These are phyloP conservation scores for Diacronema lutheri DNA, from an alignment of 78 protist genomes.

Conservation along the genomic window DNA sequence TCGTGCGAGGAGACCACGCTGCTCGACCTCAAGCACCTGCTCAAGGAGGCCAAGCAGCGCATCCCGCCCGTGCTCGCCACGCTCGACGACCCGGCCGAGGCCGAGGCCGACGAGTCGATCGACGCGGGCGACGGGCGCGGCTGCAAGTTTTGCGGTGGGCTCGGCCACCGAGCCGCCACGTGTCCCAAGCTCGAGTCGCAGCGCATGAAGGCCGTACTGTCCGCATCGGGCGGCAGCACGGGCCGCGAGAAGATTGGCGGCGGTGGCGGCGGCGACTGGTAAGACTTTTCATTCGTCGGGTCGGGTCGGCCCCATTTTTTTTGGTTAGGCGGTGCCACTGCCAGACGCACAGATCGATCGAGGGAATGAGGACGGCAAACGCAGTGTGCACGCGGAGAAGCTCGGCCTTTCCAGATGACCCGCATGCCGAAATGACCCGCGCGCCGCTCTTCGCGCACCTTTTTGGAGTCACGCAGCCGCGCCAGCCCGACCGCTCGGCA, in stretches of 20 bases:
- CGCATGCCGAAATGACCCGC: no score
- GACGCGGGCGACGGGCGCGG: slow-evolving; percentile 28
- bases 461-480: no score
- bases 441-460: no score
- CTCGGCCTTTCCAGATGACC: no score
- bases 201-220: not conserved
- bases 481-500: no score
- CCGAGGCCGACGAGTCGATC: not conserved
- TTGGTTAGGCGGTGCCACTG: no score
- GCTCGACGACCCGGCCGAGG: slow-evolving; percentile 21
- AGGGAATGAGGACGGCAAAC: no score
- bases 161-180: slow-evolving; percentile 86
- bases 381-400: no score
- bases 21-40: slow-evolving; percentile 88
- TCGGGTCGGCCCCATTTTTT: no score
- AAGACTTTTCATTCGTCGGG: not conserved
- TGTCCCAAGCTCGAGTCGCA: slow-evolving; percentile 78
- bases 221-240: not conserved
- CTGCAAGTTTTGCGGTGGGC: slow-evolving; percentile 94
- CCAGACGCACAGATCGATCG: no score
- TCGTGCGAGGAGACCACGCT: slow-evolving; percentile 69
- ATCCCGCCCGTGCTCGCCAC: slow-evolving; percentile 50
- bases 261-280: not conserved
- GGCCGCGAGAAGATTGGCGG: not conserved
- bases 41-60: slow-evolving; percentile 91